These are phyloP conservation scores for Trifolium repens DNA, from an alignment of 306 rosid species.

Conservation along the genomic window DNA sequence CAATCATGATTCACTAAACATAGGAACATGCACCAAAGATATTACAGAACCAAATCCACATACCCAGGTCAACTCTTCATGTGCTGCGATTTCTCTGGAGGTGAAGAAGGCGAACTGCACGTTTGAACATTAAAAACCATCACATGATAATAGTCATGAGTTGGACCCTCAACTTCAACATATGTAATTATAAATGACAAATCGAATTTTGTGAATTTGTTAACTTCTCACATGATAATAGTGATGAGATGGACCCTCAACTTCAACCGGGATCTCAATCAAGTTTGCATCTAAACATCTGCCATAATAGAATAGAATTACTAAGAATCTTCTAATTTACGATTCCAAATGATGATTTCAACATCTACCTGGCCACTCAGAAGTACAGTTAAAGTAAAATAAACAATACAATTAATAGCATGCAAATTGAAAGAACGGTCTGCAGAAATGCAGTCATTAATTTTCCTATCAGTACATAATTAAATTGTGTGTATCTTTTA, in stretches of 20 bases:
- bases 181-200: conserved; percentile 26
- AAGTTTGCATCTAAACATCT: conserved; percentile 95
- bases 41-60: conserved; percentile 45
- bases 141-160: no score
- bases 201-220: conserved; percentile 26
- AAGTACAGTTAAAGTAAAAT: conserved; percentile 19
- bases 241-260: conserved; percentile 75
- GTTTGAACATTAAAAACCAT: conserved; percentile 36
- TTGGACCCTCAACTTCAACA: conserved; percentile 34
- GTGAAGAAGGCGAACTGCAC: conserved; percentile 92
- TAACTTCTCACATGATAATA: conserved; percentile 77
- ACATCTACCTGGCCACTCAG: conserved; percentile 21
- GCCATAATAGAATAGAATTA: conserved; percentile 39
- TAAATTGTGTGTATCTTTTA: background rate
- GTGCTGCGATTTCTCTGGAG: conserved; percentile 71
- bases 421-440: conserved; percentile 13
- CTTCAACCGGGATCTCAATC: conserved; percentile 82
- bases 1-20: conserved; percentile 30
- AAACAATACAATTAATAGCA: conserved; percentile 29
- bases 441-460: conserved; percentile 25
- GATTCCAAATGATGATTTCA: conserved; percentile 18
- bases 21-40: conserved; percentile 40
- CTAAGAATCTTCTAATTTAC: conserved; percentile 16
- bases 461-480: conserved; percentile 10
- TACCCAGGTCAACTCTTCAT: conserved; percentile 97